Base-by-base conservation (phyloP, 805 yeast genomes). In the Hanseniaspora thailandica region DNA sequence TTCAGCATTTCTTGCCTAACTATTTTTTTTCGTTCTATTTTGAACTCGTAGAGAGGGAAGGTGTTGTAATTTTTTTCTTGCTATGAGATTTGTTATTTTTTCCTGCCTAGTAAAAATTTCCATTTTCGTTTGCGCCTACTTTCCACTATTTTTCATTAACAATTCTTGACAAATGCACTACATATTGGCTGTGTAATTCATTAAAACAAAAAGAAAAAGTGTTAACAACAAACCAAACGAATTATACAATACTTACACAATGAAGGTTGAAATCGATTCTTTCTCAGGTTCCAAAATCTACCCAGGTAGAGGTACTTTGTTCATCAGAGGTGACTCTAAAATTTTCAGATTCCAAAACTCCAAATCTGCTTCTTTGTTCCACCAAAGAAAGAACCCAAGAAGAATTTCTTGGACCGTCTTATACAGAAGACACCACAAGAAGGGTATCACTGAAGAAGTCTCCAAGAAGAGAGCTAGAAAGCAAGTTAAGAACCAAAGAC, bases 301-400 rank as follows among this genome's bases (percentile, higher is more conserved):
- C 95, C 98, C 98, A 81, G 99, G 98, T 78, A 87, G 97, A 82
- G 97, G 98, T 78, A 87, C 94, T 73, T 83, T 93, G 75, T 93
- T 86, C 73, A 88, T 93, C 76, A 88, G 99, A 79, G 97, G 97
- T 70, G 99, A 93, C 87, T 89, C 97, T 72, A 93, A 93, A 83
- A 76, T 89, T 71, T 93, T 93, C 95, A 89, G 99, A 83, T 93
- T 93, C 93, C 94, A 85, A 76, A 82, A 86, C 75, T 85, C 97
- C 66, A 93, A 93, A 79, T 81, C 95, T 71, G 90, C 95, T 69
- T 88, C 97, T 72, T 84, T 93, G 71, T 93, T 93, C 93, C 82
- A 83, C 72, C 99, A 93, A 82, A 88, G 97, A 84, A 93, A 93
- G 95, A 93, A 93, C 89, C 99, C 99, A 79, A 89, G 99, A 84